Conservation (phyloP, 257 asterid genomes). For the Solanum habrochaites region DNA sequence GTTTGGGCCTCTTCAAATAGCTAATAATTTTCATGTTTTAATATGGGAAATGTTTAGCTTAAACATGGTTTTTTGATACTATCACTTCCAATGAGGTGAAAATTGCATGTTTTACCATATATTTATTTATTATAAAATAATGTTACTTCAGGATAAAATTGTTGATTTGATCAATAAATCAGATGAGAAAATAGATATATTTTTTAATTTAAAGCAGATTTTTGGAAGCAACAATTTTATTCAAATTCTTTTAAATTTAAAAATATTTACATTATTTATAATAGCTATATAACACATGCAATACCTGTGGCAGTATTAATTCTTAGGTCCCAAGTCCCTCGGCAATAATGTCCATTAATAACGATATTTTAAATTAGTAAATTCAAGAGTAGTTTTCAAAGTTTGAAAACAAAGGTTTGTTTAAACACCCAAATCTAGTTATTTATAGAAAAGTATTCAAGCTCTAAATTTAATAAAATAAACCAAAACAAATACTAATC, state of each 20-base stretch:
- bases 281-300: too few species aligned
- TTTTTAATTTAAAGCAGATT: too few species aligned
- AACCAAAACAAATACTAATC: neutral
- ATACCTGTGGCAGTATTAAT: neutral
- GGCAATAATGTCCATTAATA: neutral
- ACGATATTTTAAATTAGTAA: neutral
- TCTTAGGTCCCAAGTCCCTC: too few species aligned
- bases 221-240: neutral
- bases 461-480: neutral
- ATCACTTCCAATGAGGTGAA: neutral
- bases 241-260: too few species aligned
- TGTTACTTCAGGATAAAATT: neutral
- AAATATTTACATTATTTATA: too few species aligned
- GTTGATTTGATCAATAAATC: neutral
- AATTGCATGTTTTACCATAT: neutral
- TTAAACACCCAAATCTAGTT: neutral
- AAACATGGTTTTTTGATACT: neutral
- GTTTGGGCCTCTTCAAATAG: neutral
- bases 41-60: neutral
- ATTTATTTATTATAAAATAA: too few species aligned
- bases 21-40: neutral
- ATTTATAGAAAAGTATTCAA: neutral
- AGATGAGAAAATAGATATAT: too few species aligned
- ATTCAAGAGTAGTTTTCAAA: neutral
- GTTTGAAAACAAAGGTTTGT: neutral